A percentile compares a stretch with the other conserved stretches of the same genome.
phyloP scores from a whole-genome alignment of 1,139 yeast genomes.

The Eremothecium cymbalariae region DNA sequence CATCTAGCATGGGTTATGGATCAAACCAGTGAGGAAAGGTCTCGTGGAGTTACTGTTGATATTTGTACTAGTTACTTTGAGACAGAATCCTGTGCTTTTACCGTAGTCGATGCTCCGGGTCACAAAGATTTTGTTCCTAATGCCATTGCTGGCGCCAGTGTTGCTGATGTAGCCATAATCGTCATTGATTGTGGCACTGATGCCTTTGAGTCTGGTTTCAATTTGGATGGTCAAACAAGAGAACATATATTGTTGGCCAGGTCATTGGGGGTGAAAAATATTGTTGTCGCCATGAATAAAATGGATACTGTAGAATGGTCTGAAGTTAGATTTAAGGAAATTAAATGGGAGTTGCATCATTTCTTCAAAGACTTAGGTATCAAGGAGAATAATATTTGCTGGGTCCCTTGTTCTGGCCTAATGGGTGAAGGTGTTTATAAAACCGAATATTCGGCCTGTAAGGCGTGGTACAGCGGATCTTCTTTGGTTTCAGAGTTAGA shows the following conservation, averaged over 20 bases:
- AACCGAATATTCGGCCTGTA: slow-evolving; percentile 28
- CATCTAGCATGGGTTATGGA: slow-evolving; percentile 98
- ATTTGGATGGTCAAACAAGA: slow-evolving; percentile 83
- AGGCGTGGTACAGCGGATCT: slow-evolving; percentile 60
- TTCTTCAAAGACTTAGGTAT: slow-evolving; percentile 65
- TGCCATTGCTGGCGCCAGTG: slow-evolving; percentile 95
- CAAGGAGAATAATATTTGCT: slow-evolving; percentile 41
- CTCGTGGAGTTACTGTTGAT: slow-evolving; percentile 88
- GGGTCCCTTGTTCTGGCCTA: slow-evolving; percentile 82
- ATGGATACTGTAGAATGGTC: slow-evolving; percentile 74
- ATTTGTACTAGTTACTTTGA: slow-evolving; percentile 80
- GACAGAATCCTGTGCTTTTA: slow-evolving; percentile 55
- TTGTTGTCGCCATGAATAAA: slow-evolving; percentile 80
- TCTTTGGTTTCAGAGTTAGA: slow-evolving; percentile 56
- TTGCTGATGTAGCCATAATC: slow-evolving; percentile 53
- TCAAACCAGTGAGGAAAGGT: slow-evolving; percentile 85
- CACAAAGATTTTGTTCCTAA: slow-evolving; percentile 97
- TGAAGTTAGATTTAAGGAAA: slow-evolving; percentile 53
- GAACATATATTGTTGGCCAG: slow-evolving; percentile 85
- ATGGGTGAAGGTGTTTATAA: slow-evolving; percentile 70
- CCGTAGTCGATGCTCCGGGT: slow-evolving; percentile 97
- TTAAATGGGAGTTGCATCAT: slow-evolving; percentile 47
- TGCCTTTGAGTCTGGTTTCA: slow-evolving; percentile 86
- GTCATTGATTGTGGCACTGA: slow-evolving; percentile 63
- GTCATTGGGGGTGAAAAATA: slow-evolving; percentile 67